phyloP scores from a whole-genome alignment of 139 green algal species.

The Mesotaenium endlicherianum region DNA sequence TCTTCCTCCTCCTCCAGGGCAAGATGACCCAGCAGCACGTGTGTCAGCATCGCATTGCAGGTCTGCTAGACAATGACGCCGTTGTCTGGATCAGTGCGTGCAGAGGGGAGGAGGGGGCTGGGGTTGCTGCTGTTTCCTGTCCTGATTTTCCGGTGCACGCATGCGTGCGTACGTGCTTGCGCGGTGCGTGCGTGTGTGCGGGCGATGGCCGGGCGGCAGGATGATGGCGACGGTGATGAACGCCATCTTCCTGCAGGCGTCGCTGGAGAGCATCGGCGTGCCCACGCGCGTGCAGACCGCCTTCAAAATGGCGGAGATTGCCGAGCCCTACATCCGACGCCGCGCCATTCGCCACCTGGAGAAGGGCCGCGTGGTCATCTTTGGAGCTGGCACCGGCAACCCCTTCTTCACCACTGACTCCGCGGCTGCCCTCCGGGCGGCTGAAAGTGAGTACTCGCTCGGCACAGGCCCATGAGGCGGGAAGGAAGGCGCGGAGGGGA shows the following conservation, averaged over 20 bases:
- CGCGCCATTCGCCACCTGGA: slow-evolving; percentile 92
- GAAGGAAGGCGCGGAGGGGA: background rate
- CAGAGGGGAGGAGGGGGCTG: no score
- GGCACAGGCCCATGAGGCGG: background rate
- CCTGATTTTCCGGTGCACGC: no score
- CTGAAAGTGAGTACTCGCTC: slow-evolving; percentile 65
- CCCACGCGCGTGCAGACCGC: slow-evolving; percentile 84
- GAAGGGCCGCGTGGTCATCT: slow-evolving; percentile 91
- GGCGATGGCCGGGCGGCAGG: no score
- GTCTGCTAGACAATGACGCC: no score
- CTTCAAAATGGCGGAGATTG: slow-evolving; percentile 91
- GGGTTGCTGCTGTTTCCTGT: no score
- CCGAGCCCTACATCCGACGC: slow-evolving; percentile 95
- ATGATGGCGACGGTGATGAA: slow-evolving; percentile 99
- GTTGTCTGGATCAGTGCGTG: no score
- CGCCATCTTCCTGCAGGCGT: slow-evolving; percentile 79
- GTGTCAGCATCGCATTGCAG: no score
- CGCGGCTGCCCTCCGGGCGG: slow-evolving; percentile 87
- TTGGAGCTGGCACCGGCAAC: slow-evolving; percentile 93
- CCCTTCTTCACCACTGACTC: slow-evolving; percentile 99
- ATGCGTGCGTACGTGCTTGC: no score
- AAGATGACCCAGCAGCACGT: no score
- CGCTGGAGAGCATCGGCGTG: slow-evolving; percentile 70
- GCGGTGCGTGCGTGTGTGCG: no score
- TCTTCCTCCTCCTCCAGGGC: no score